Evolutionary conservation across 78 protist genomes (phyloP), one percentile per base, ranked within the genome.

Genomic region (Protostelium mycophagum): DNA sequence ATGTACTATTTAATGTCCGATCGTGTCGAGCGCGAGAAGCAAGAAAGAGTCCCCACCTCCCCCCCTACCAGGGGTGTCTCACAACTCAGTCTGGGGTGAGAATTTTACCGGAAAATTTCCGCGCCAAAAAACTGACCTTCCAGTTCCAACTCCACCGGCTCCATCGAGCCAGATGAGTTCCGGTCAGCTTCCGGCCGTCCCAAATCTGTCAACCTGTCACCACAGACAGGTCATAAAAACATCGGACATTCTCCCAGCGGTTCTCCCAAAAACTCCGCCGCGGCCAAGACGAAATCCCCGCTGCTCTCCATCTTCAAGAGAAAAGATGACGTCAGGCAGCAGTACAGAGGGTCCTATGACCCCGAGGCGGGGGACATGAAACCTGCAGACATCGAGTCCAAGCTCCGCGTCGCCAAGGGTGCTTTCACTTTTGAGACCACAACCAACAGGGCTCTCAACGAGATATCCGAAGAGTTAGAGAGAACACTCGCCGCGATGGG

Each of bases 381-480:
- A 16, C 73, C 73, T 25, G 73, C 73, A 5, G 73, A 51, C 73
- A 16, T 16, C 16, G 73, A 51, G 16, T 5, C 31, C 73, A 51
- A 51, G 16, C 16, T 51, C 28, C 83, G 94, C 31, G 51, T 87
- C 1, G 83, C 94, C n/a, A 91, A 91, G 90, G 94, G 94, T 84
- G 87, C 89, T 36, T 91, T 91, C n/a, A 91, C 89, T 35, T 88
- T 89, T 0, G 89, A 91, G 28, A 91, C 94, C 0, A 91, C 94
- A 36, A 88, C 94, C 25, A 91, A 85, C 35, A 86, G 89, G 63
- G 87, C 94, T 36, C 94, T 91, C 0, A 90, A 91, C 34, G 86
- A 88, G n/a, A 91, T 91, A 1, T 85, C 89, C 1, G 88, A 88
- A 25, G 94, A 91, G 63, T 87, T 91, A 1, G 89, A 91, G 83